Conservation (phyloP, 345 rosid species). For the Eucalyptus urophylla region DNA sequence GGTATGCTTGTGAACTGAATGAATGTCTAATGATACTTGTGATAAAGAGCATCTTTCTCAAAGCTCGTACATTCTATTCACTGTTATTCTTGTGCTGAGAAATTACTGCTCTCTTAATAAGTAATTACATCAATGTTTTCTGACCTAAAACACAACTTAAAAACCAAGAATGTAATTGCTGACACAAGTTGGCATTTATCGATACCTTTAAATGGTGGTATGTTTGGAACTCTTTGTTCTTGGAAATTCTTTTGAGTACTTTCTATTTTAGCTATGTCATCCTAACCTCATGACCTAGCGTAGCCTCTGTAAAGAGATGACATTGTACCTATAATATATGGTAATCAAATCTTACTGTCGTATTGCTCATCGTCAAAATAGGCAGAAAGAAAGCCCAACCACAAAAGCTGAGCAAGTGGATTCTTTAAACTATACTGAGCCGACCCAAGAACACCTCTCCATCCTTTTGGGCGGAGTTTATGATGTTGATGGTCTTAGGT, state of each 20-base stretch:
- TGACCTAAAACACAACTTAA: neutral
- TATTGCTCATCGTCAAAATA: neutral
- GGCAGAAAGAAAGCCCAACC: neutral
- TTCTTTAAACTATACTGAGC: neutral
- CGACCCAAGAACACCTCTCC: neutral
- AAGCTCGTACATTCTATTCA: neutral
- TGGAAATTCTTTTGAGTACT: neutral
- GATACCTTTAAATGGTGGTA: neutral
- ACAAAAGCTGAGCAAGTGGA: neutral
- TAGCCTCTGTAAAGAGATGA: neutral
- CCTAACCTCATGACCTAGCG: neutral
- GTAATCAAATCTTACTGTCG: neutral
- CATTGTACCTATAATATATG: neutral
- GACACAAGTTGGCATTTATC: neutral
- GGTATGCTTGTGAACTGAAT: neutral
- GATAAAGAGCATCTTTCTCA: neutral
- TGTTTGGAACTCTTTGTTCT: neutral
- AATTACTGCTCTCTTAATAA: neutral
- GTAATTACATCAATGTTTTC: neutral
- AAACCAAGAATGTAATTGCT: neutral
- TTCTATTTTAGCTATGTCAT: neutral
- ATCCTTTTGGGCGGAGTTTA: neutral
- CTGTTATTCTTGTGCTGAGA: neutral
- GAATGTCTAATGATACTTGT: neutral
- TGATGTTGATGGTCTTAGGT: neutral